A percentile compares a stretch with the other conserved stretches of the same genome.
These are phyloP conservation scores for Funneliformis mosseae DNA, from an alignment of 192 early-diverging fungal species.

Conservation along the genomic window DNA sequence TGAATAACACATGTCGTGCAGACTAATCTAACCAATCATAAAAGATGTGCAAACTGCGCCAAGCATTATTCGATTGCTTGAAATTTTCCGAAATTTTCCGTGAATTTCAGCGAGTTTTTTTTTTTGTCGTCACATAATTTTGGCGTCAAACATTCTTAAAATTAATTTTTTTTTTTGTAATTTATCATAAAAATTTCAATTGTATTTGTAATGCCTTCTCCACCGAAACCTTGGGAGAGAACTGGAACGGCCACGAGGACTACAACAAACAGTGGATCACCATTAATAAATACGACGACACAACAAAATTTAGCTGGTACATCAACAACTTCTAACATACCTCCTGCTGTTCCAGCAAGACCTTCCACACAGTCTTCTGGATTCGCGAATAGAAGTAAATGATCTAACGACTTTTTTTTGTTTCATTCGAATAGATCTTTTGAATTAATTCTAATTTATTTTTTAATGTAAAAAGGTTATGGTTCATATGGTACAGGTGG, in stretches of 20 bases:
- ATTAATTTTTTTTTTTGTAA: no score
- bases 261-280: slow-evolving; percentile 38
- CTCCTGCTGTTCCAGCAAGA: slow-evolving; percentile 49
- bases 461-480: slow-evolving; percentile 36
- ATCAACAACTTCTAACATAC: neutral
- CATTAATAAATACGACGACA: slow-evolving; percentile 40
- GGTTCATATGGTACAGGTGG: slow-evolving; percentile 38
- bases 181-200: neutral
- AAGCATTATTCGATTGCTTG: no score
- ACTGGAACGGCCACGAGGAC: slow-evolving; percentile 45
- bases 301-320: slow-evolving; percentile 29
- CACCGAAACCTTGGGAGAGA: slow-evolving; percentile 79
- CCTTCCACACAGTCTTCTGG: slow-evolving; percentile 34
- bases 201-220: slow-evolving; percentile 53
- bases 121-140: no score
- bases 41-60: neutral
- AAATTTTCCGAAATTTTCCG: no score
- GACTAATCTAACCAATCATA: neutral
- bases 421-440: neutral
- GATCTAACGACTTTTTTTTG: neutral
- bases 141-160: no score
- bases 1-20: neutral
- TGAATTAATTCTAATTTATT: neutral
- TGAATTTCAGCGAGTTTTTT: no score
- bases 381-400: slow-evolving; percentile 31